phyloP scores from a whole-genome alignment of 2,329 filamentous ascomycete species.

The Parascedosporium putredinis region DNA sequence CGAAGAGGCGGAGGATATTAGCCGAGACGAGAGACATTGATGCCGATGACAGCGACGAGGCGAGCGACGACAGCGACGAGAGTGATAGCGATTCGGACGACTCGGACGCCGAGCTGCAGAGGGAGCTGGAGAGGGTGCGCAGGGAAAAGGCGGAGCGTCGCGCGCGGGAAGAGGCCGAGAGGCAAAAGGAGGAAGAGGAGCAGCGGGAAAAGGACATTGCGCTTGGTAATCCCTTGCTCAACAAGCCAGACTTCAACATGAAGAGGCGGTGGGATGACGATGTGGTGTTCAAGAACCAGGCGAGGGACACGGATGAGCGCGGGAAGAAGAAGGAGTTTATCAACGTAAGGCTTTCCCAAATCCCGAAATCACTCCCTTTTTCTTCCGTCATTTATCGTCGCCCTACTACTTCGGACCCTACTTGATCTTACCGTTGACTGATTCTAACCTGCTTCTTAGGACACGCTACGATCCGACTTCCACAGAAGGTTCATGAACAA shows the following conservation, averaged over 20 bases:
- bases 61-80: conserved; percentile 39
- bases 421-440: no score
- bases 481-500: conserved; percentile 92
- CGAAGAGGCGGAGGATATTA: conserved; percentile 76
- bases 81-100: conserved; percentile 53
- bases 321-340: conserved; percentile 89
- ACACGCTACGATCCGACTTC: conserved; percentile 88
- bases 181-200: conserved; percentile 71
- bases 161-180: conserved; percentile 56
- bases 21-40: conserved; percentile 57
- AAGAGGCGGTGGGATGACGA: conserved; percentile 96
- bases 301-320: conserved; percentile 85
- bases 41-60: conserved; percentile 33
- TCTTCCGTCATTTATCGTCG: no score
- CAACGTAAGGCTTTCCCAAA: conserved; percentile 58
- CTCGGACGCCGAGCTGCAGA: conserved; percentile 78
- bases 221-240: conserved; percentile 82
- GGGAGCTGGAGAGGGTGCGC: conserved; percentile 90
- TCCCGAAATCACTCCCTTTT: no score
- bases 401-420: no score
- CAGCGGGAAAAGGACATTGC: conserved; percentile 81
- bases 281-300: conserved; percentile 98
- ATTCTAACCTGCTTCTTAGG: conserved; percentile 31
- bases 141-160: conserved; percentile 63
- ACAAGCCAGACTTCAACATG: conserved; percentile 78